Evolutionary conservation across 1,284 basidiomycete species (phyloP).

Genomic region (Cutaneotrichosporon mucoides): DNA sequence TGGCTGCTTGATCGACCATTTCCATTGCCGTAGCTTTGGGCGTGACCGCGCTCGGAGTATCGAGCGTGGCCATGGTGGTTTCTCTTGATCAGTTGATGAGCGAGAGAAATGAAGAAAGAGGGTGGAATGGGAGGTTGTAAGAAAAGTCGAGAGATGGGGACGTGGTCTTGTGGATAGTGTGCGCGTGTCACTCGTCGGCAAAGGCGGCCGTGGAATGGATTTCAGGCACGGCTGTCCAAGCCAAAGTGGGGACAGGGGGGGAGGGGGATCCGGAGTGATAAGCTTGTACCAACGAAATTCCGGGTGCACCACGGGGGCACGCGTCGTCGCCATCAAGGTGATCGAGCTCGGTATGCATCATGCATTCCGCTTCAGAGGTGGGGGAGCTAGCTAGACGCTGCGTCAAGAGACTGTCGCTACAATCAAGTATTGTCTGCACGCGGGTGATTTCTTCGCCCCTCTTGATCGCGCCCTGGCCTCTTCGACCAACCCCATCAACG

Average conservation of each 20-base stretch:
- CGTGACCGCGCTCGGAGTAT: not conserved
- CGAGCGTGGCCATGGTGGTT: slow-evolving; percentile 1
- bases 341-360: no score
- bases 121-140: not conserved
- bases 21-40: not conserved
- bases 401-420: no score
- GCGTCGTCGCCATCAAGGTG: no score
- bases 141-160: not conserved
- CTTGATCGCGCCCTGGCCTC: no score
- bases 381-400: no score
- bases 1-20: not conserved
- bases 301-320: no score
- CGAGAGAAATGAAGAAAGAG: not conserved
- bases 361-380: no score
- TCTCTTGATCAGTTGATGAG: not conserved
- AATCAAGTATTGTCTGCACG: no score
- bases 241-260: not conserved
- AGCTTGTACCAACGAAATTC: no score
- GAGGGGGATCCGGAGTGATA: no score
- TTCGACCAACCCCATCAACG: no score
- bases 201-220: not conserved
- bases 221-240: not conserved
- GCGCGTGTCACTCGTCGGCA: not conserved
- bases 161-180: not conserved
- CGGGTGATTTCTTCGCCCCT: no score